phyloP scores from a whole-genome alignment of 2,329 filamentous ascomycete species.

The Penicillium griseofulvum region DNA sequence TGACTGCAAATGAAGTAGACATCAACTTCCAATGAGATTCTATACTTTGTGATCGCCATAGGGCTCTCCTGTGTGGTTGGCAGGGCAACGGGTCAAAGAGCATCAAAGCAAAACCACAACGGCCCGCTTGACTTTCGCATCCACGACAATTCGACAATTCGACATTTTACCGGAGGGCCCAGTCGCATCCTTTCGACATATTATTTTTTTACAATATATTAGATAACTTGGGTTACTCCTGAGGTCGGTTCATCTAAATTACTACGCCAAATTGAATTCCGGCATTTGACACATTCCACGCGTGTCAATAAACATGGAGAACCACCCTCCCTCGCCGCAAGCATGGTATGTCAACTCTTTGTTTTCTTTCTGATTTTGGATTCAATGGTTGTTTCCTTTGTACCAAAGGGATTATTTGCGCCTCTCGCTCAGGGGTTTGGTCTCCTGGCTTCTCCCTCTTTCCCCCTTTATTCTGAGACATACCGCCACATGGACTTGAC shows the following conservation, averaged over 20 bases:
- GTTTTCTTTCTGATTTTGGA: background rate
- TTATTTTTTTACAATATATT: background rate
- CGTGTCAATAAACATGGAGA: constrained; percentile 24
- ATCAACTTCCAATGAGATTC: background rate
- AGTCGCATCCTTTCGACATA: background rate
- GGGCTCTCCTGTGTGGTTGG: constrained; percentile 3
- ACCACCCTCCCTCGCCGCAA: constrained; percentile 17
- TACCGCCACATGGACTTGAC: background rate
- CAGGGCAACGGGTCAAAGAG: constrained; percentile 7
- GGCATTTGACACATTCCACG: constrained; percentile 26
- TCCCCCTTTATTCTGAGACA: constrained; percentile 1
- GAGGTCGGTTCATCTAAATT: background rate
- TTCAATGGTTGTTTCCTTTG: background rate
- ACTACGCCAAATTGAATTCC: constrained; percentile 10
- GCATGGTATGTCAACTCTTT: constrained; percentile 16
- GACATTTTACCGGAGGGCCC: background rate
- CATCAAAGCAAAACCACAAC: constrained; percentile 6
- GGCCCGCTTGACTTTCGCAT: constrained; percentile 6
- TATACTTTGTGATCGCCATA: background rate
- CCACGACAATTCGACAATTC: background rate
- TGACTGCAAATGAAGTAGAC: no score
- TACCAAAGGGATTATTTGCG: background rate
- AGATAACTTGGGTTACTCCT: background rate
- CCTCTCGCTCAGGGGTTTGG: constrained; percentile 3
- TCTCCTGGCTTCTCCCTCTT: background rate